A percentile compares a stretch with the other conserved stretches of the same genome.
phyloP scores from a whole-genome alignment of 2,329 filamentous ascomycete genomes.

The Hansfordia pulvinata region DNA sequence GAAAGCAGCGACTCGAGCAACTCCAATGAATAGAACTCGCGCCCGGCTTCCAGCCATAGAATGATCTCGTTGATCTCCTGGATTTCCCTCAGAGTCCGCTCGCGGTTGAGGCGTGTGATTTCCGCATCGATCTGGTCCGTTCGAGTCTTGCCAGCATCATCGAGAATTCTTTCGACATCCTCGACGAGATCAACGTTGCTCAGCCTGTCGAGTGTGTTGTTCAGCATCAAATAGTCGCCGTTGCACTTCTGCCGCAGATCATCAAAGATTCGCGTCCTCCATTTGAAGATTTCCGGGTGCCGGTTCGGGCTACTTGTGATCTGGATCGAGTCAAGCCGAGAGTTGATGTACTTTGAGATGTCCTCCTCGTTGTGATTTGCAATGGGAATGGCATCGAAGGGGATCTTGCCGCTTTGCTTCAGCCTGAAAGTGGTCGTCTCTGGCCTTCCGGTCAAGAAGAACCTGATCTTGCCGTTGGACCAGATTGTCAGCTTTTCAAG shows the following conservation, averaged over 20 bases:
- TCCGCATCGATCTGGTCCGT: constrained; percentile 18
- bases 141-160: constrained; percentile 15
- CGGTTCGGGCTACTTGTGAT: constrained; percentile 12
- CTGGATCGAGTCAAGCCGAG: constrained; percentile 16
- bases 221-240: constrained; percentile 17
- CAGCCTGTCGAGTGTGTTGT: constrained; percentile 16
- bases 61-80: constrained; percentile 23
- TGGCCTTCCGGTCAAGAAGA: constrained; percentile 13
- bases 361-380: constrained; percentile 12
- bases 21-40: constrained; percentile 11
- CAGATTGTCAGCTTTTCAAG: constrained; percentile 10
- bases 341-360: constrained; percentile 15
- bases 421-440: constrained; percentile 8
- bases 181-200: constrained; percentile 19
- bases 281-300: constrained; percentile 14
- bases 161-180: constrained; percentile 17
- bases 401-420: constrained; percentile 3
- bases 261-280: constrained; percentile 16
- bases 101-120: constrained; percentile 16
- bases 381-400: constrained; percentile 11
- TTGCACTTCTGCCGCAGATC: constrained; percentile 13
- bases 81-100: constrained; percentile 18
- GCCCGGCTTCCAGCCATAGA: constrained; percentile 16
- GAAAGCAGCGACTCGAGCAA: constrained; percentile 15
- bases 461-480: constrained; percentile 10